A percentile compares a stretch with the other conserved stretches of the same genome.
phyloP scores from a whole-genome alignment of 2,329 filamentous ascomycete species.

The Cladosporium sp. region DNA sequence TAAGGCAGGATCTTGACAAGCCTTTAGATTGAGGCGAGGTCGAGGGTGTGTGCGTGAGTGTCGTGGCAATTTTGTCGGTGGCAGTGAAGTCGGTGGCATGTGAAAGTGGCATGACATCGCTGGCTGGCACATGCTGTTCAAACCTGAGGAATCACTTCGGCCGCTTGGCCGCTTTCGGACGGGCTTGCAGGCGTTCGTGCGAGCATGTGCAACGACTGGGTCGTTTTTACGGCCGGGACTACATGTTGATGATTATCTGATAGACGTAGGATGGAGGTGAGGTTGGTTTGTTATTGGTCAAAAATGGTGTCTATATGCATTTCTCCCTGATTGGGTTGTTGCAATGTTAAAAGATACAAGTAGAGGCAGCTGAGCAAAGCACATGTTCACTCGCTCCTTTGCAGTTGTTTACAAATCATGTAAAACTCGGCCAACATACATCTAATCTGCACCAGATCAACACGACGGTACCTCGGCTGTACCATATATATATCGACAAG shows the following conservation, averaged over 20 bases:
- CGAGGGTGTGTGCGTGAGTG: not conserved
- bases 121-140: constrained; percentile 5
- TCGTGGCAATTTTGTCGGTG: constrained; percentile 5
- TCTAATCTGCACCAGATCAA: not conserved
- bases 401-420: not conserved
- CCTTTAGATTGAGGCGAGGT: not conserved
- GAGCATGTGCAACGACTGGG: not conserved
- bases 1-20: not conserved
- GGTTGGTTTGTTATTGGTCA: not conserved
- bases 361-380: not conserved
- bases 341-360: not conserved
- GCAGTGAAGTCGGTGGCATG: constrained; percentile 10
- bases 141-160: not conserved
- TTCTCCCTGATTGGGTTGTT: not conserved
- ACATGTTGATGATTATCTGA: not conserved
- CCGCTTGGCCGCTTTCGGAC: not conserved
- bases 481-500: too few relatives aligned
- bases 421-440: not conserved
- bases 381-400: not conserved
- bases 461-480: not conserved
- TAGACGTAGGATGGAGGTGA: not conserved
- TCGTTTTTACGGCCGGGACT: not conserved
- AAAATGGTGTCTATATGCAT: not conserved
- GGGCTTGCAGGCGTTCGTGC: constrained; percentile 3
- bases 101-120: constrained; percentile 15